Evolutionary conservation across 768 basidiomycete genomes (phyloP).

Genomic region (Leccinum aurantiacum): DNA sequence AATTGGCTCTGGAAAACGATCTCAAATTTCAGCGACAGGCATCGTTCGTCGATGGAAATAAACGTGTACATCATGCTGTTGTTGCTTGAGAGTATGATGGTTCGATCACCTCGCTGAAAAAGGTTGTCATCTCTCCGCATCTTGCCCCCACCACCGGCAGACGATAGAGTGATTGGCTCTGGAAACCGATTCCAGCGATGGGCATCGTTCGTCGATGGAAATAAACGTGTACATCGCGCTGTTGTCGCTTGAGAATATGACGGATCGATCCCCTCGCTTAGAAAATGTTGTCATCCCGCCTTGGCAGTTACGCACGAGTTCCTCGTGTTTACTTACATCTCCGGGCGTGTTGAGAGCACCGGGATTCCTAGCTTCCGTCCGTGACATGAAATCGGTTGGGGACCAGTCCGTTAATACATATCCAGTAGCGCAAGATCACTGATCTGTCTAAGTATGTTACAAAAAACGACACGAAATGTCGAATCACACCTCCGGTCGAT

Average conservation of each 20-base stretch:
- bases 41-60: no score
- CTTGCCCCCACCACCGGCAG: neutral
- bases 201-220: no score
- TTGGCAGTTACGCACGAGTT: neutral
- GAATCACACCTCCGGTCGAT: neutral
- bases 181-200: no score
- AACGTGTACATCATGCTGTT: neutral
- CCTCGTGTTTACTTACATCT: neutral
- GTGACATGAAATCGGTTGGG: neutral
- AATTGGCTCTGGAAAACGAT: no score
- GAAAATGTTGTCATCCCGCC: neutral
- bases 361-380: no score
- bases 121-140: neutral
- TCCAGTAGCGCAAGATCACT: neutral
- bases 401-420: neutral
- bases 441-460: neutral
- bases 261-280: neutral
- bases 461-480: neutral
- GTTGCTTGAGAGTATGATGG: neutral
- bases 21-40: no score
- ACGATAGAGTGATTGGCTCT: no score
- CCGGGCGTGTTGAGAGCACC: neutral
- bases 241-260: neutral
- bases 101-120: neutral
- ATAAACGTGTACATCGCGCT: neutral